Base-by-base conservation (phyloP, 257 asterid species). In the Phtheirospermum japonicum region DNA sequence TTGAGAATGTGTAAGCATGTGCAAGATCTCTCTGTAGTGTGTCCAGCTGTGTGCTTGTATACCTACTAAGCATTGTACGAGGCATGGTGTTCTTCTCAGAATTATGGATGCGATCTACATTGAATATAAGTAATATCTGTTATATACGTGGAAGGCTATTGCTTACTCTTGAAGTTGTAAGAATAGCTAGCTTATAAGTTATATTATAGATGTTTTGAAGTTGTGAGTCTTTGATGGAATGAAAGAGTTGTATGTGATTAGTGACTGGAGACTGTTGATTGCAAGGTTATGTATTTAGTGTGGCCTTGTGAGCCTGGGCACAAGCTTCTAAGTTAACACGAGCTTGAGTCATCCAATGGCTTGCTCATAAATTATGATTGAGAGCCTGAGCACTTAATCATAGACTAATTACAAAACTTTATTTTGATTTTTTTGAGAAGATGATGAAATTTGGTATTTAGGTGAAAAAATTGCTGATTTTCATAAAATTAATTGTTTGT, bases 1-100 rank as follows among this genome's bases (percentile, higher is more conserved):
- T 42, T 67, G 49, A 40, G 45, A 23, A 20, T 40, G 12, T 42
- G 28, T 67, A 65, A 40, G 55, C 61, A 48, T 66, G 64, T 61
- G 64, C 50, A 7, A 49, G 63, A 1, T 56, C n/a, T 12, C 17
- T 17, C 7, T 50, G 57, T 50, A 26, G 16, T 32, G 39, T 65
- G 59, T 14, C 14, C 8, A 7, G 18, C 43, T 34, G 45, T 70
- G 52, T 33, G 45, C 20, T 46, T 54, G 46, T 23, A 31, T 56
- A 34, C 64, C 10, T 42, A 16, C 53, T 20, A 39, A 43, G 63
- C 30, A 17, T 51, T 17, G 16, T 19, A 37, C 26, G 34, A 7
- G 59, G 53, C 18, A 50, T 30, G 26, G 31, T 31, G 39, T 45
- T 17, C 11, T 10, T 42, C 49, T 2, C n/a, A n/a, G n/a, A 5